These are phyloP conservation scores for Aureobasidium uvarum DNA, from an alignment of 2,329 filamentous ascomycete species.

Conservation along the genomic window DNA sequence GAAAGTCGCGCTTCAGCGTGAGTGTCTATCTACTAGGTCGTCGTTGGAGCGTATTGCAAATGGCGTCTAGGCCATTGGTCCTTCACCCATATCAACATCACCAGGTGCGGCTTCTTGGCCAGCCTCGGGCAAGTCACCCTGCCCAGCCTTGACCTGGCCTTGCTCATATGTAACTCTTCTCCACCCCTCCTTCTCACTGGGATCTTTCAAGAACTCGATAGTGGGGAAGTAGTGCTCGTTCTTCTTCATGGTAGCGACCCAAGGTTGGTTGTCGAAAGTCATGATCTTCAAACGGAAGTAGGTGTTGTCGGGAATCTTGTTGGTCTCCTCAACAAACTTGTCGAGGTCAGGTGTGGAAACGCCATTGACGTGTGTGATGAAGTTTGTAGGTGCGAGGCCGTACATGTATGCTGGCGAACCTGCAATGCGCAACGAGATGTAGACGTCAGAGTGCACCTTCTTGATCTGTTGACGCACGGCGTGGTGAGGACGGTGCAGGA, in stretches of 20 bases:
- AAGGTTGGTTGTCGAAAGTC: slow-evolving; percentile 96
- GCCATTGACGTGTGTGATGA: slow-evolving; percentile 94
- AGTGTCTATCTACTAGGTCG: neutral
- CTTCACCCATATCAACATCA: slow-evolving; percentile 20
- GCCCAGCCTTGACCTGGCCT: slow-evolving; percentile 40
- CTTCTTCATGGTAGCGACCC: slow-evolving; percentile 99
- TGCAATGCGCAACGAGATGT: slow-evolving; percentile 81
- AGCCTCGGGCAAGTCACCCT: slow-evolving; percentile 34
- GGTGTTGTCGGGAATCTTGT: slow-evolving; percentile 90
- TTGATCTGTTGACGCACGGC: slow-evolving; percentile 96
- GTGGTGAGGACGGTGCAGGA: slow-evolving; percentile 90
- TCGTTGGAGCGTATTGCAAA: neutral
- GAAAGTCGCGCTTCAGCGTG: neutral
- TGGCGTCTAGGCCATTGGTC: neutral
- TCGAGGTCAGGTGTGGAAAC: slow-evolving; percentile 78
- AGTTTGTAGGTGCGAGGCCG: slow-evolving; percentile 91
- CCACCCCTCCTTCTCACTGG: slow-evolving; percentile 55
- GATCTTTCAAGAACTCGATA: slow-evolving; percentile 62
- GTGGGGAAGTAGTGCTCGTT: slow-evolving; percentile 91
- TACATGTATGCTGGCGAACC: slow-evolving; percentile 87
- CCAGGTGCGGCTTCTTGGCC: slow-evolving; percentile 12
- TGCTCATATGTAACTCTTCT: slow-evolving; percentile 56
- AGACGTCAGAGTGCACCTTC: slow-evolving; percentile 93
- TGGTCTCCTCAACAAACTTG: slow-evolving; percentile 75
- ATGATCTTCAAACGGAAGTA: slow-evolving; percentile 98